These are phyloP conservation scores for Didymella sp. DNA, from an alignment of 2,329 filamentous ascomycete species.

Conservation along the genomic window DNA sequence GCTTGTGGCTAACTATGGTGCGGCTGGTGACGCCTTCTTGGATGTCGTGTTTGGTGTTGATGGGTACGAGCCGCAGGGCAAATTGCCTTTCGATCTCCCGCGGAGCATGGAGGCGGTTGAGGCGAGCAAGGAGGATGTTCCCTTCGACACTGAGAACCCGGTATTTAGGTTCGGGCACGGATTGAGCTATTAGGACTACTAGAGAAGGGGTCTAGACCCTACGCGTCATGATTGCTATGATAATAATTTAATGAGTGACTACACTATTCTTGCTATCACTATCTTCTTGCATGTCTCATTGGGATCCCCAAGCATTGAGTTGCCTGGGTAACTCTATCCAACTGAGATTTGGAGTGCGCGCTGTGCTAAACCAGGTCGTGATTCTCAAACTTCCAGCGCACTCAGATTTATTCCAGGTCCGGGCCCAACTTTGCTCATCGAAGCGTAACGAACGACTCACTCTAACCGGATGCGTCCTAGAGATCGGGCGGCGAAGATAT, in stretches of 20 bases:
- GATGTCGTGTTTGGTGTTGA: slow-evolving; percentile 53
- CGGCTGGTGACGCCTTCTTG: slow-evolving; percentile 52
- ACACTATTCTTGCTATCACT: too few relatives aligned
- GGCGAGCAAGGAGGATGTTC: slow-evolving; percentile 44
- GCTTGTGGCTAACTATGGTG: slow-evolving; percentile 53
- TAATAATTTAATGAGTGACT: too few relatives aligned
- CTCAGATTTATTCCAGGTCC: background rate
- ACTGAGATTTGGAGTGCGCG: too few relatives aligned
- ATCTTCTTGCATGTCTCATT: too few relatives aligned
- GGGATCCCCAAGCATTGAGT: too few relatives aligned
- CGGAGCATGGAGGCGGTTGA: slow-evolving; percentile 54
- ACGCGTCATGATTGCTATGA: background rate
- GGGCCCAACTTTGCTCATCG: background rate
- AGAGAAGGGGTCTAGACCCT: too few relatives aligned
- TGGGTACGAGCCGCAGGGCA: slow-evolving; percentile 50
- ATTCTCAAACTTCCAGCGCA: too few relatives aligned
- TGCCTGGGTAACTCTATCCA: too few relatives aligned
- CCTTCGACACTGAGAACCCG: slow-evolving; percentile 49
- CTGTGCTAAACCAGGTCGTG: too few relatives aligned
- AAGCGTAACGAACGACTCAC: background rate
- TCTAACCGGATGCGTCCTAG: background rate
- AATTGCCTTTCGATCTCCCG: slow-evolving; percentile 58
- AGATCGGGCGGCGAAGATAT: background rate
- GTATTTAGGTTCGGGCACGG: slow-evolving; percentile 48
- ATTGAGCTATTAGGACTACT: slow-evolving; percentile 37